These are phyloP conservation scores for Penicillium paxilli DNA, from an alignment of 495 filamentous ascomycete genomes.

Conservation along the genomic window DNA sequence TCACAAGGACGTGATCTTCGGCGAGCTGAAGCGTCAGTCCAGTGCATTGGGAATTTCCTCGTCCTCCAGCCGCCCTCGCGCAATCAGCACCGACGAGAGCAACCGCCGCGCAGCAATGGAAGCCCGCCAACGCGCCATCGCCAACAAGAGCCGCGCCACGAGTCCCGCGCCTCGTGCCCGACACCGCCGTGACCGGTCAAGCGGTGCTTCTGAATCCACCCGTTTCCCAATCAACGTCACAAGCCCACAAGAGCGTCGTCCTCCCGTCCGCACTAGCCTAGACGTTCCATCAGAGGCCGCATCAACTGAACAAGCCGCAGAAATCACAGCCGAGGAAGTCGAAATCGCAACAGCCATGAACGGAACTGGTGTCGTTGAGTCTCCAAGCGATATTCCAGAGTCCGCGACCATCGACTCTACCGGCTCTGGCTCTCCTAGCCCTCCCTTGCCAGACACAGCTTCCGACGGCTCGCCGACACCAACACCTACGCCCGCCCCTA, in stretches of 20 bases:
- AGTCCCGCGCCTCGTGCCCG: slow-evolving; percentile 68
- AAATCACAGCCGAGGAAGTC: slow-evolving; percentile 27
- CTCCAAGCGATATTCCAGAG: slow-evolving; percentile 29
- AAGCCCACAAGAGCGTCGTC: slow-evolving; percentile 57
- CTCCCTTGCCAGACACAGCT: slow-evolving; percentile 31
- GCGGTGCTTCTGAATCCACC: slow-evolving; percentile 67
- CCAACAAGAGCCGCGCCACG: slow-evolving; percentile 69
- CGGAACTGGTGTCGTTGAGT: slow-evolving; percentile 36
- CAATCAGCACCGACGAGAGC: slow-evolving; percentile 94
- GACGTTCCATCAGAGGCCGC: slow-evolving; percentile 57
- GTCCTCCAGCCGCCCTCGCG: slow-evolving; percentile 61
- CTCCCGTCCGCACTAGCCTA: slow-evolving; percentile 52
- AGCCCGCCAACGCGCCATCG: slow-evolving; percentile 81
- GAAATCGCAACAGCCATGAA: slow-evolving; percentile 25
- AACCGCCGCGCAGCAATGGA: slow-evolving; percentile 93
- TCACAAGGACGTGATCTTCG: slow-evolving; percentile 93
- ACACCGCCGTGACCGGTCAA: slow-evolving; percentile 77
- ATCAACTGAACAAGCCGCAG: slow-evolving; percentile 23
- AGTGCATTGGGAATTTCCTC: slow-evolving; percentile 53
- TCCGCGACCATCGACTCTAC: slow-evolving; percentile 35
- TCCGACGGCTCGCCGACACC: slow-evolving; percentile 42
- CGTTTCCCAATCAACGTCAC: slow-evolving; percentile 78
- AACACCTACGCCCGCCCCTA: slow-evolving; percentile 36
- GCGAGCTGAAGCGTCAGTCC: slow-evolving; percentile 90
- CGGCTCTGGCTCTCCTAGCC: slow-evolving; percentile 30